Conservation (phyloP, 2,329 filamentous ascomycete species). For the Paraphaeosphaeria sporulosa region DNA sequence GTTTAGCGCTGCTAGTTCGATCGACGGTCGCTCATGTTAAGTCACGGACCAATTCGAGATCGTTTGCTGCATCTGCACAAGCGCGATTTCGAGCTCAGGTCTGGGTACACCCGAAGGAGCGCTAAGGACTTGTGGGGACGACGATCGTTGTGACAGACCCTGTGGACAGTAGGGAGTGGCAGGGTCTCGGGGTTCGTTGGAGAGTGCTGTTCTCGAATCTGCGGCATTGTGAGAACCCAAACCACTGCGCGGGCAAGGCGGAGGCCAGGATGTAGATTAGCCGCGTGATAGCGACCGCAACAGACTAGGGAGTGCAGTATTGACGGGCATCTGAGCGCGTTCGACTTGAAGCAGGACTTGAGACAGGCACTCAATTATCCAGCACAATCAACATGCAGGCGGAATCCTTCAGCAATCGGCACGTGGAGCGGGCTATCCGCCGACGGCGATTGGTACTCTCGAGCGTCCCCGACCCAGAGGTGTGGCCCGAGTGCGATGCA, state of each 20-base stretch:
- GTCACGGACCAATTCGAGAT: slow-evolving; percentile 4
- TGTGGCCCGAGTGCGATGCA: neutral
- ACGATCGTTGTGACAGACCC: slow-evolving; percentile 14
- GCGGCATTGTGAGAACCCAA: slow-evolving; percentile 32
- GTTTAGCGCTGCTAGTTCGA: slow-evolving; percentile 5
- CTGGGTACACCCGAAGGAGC: slow-evolving; percentile 13
- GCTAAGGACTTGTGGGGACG: slow-evolving; percentile 17
- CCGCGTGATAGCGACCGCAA: slow-evolving; percentile 10
- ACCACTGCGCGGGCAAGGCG: slow-evolving; percentile 22
- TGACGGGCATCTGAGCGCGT: slow-evolving; percentile 23
- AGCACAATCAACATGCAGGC: slow-evolving; percentile 29
- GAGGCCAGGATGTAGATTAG: slow-evolving; percentile 17
- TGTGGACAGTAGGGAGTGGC: slow-evolving; percentile 7
- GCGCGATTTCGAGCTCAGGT: slow-evolving; percentile 9
- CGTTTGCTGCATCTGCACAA: slow-evolving; percentile 22
- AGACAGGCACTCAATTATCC: slow-evolving; percentile 21
- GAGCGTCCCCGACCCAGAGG: neutral
- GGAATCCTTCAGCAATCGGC: no score
- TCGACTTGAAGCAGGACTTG: slow-evolving; percentile 19
- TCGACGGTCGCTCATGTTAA: slow-evolving; percentile 6
- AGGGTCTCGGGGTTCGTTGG: slow-evolving; percentile 28
- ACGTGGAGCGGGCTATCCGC: no score
- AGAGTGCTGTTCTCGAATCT: slow-evolving; percentile 21
- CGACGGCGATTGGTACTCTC: neutral
- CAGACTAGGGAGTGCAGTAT: slow-evolving; percentile 20